A percentile compares a stretch with the other conserved stretches of the same genome.
These are phyloP conservation scores for Ophiosphaerella herpotricha DNA, from an alignment of 2,329 filamentous ascomycete genomes.

Conservation along the genomic window DNA sequence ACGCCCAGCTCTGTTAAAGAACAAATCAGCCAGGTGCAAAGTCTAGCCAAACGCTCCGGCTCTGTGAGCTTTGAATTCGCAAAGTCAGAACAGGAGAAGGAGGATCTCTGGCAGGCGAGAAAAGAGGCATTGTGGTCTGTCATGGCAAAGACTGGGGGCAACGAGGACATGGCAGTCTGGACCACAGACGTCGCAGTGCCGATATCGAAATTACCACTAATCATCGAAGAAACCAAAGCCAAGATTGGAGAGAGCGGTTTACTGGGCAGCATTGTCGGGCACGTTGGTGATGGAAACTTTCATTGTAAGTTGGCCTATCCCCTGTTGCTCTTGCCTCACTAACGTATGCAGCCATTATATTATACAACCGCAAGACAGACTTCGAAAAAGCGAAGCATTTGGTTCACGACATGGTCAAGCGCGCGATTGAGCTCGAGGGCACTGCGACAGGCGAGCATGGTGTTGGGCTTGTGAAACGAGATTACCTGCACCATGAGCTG, in stretches of 20 bases:
- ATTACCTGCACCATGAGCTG: conserved; percentile 79
- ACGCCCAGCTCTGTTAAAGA: conserved; percentile 74
- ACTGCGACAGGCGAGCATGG: conserved; percentile 87
- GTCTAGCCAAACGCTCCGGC: conserved; percentile 62
- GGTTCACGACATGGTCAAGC: conserved; percentile 83
- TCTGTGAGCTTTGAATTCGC: conserved; percentile 74
- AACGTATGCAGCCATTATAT: conserved; percentile 57
- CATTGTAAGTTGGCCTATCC: conserved; percentile 58
- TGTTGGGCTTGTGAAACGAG: conserved; percentile 81
- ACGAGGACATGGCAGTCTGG: conserved; percentile 68
- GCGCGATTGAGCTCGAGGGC: conserved; percentile 81
- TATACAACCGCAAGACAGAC: conserved; percentile 68
- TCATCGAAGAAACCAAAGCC: conserved; percentile 76
- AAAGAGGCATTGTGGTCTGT: conserved; percentile 77
- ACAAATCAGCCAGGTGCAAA: conserved; percentile 71
- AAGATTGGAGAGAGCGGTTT: conserved; percentile 67
- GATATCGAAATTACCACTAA: conserved; percentile 70
- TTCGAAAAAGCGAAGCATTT: conserved; percentile 69
- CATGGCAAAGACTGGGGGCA: conserved; percentile 65
- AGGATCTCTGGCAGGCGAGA: conserved; percentile 74
- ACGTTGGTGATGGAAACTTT: conserved; percentile 77
- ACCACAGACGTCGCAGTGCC: conserved; percentile 83
- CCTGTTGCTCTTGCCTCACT: conserved; percentile 1
- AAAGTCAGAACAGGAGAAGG: conserved; percentile 64
- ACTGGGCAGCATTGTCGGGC: conserved; percentile 69